Percentiles rank a stretch among this genome's conserved stretches.
These are phyloP conservation scores for Grosmannia serpens DNA, from an alignment of 2,329 filamentous ascomycete genomes.

Conservation along the genomic window DNA sequence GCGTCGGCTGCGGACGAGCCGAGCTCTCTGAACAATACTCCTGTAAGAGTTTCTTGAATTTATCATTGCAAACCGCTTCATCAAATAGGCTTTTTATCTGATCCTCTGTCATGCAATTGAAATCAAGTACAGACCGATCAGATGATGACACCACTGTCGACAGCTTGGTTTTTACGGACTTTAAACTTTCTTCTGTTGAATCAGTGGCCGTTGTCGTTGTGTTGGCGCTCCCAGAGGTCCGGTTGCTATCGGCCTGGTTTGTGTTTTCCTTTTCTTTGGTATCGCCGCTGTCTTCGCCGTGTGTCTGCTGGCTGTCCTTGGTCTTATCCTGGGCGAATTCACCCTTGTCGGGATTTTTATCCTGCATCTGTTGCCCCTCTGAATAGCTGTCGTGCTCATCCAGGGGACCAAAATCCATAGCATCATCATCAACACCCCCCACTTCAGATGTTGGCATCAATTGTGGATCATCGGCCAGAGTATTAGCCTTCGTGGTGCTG, in stretches of 20 bases:
- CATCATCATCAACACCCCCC: neutral
- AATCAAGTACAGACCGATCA: neutral
- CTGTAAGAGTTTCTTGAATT: neutral
- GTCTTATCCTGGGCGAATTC: neutral
- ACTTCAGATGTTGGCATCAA: neutral
- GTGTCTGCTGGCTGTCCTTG: neutral
- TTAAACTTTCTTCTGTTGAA: neutral
- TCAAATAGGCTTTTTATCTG: neutral
- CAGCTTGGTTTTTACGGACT: neutral
- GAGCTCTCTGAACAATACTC: neutral
- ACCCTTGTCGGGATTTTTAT: neutral
- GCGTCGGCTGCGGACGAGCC: neutral
- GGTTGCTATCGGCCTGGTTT: no score
- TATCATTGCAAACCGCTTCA: neutral
- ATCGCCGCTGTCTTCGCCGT: neutral
- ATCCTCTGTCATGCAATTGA: neutral
- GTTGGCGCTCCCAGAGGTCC: neutral
- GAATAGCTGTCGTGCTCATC: neutral
- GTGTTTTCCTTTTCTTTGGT: neutral
- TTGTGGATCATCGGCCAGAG: neutral
- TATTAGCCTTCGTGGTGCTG: neutral
- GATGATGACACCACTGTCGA: neutral
- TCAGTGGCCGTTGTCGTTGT: neutral
- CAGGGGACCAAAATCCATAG: neutral
- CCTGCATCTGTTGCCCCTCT: neutral